Base-by-base conservation (phyloP, 495 filamentous ascomycete species). In the Podospora anserina region DNA sequence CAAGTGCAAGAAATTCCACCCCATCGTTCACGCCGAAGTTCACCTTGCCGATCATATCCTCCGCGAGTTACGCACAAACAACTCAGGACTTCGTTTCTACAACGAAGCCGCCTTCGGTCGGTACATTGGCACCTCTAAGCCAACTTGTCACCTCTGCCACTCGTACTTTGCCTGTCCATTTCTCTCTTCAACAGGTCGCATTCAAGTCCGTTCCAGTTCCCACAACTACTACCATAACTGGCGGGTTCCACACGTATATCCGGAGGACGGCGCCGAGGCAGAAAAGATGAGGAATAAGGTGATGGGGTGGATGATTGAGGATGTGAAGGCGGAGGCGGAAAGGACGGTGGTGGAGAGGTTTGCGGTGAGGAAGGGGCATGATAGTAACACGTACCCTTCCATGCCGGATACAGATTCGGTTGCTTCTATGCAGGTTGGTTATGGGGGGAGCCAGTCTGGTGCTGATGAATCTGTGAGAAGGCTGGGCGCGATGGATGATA, bases 121-220 rank as follows among this genome's bases (percentile, higher is more conserved):
- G 5, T 82, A 80, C 63, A 77, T 81, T 5, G 79, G 79, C 39
- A 66, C 66, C 64, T 78, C 77, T 71, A 82, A 82, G 68, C 79
- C 81, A 2, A 76, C 79, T 0, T 82, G 81, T 54, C 71, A 69
- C 2, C 76, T 80, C 9, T 82, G 80, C 63, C 5, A 60, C 1
- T 64, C 73, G 13, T 83, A 80, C 39, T 78, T 81, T 49, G 39
- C 27, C 4, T 23, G 23, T 2, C 23, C 23, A 23, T 23, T 23
- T 60, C 60, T 0, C 76, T 79, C n/a, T 58, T 61, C 2, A 65
- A 56, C 1, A 63, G 28, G 16, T 11, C 9, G 30, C 18, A 63
- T 79, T 2, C 56, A 69, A 6, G 68, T 74, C 11, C 78, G 79
- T 11, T 19, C 44, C 16, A 67, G 72, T 0, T 78, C 80, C 49